Evolutionary conservation across 164 flowering plant genomes (phyloP).

Genomic region (Echeveria elegans): DNA sequence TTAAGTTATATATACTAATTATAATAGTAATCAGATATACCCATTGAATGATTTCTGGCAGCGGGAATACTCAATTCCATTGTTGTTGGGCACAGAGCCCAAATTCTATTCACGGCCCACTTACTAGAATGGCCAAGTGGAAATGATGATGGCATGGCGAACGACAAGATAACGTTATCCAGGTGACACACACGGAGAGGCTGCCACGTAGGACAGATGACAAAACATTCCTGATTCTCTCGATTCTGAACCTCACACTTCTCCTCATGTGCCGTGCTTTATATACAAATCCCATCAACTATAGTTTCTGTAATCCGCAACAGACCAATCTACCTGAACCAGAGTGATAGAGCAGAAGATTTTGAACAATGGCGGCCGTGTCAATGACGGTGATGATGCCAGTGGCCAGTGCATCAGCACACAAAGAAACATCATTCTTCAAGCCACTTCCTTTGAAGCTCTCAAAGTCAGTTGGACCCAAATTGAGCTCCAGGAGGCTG

Average conservation of each 20-base stretch:
- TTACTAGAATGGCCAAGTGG: background rate
- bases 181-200: conserved; percentile 6
- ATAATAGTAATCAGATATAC: no score
- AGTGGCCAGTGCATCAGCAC: conserved; percentile 11
- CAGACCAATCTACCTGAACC: no score
- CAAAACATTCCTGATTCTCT: conserved; percentile 8
- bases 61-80: no score
- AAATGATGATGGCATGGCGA: background rate
- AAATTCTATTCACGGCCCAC: background rate
- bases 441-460: conserved; percentile 20
- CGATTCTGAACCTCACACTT: conserved; percentile 4
- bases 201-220: conserved; percentile 18
- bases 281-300: background rate
- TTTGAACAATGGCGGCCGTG: conserved; percentile 22
- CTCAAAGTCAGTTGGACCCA: conserved; percentile 11
- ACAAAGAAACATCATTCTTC: conserved; percentile 18
- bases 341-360: background rate
- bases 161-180: conserved; percentile 29
- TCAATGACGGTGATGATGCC: conserved; percentile 22
- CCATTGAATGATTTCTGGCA: no score
- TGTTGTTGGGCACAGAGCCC: no score
- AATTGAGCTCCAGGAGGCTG: conserved; percentile 11
- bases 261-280: background rate
- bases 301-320: background rate
- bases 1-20: no score